Base-by-base conservation (phyloP, 495 filamentous ascomycete species). In the Tuber borchii region DNA sequence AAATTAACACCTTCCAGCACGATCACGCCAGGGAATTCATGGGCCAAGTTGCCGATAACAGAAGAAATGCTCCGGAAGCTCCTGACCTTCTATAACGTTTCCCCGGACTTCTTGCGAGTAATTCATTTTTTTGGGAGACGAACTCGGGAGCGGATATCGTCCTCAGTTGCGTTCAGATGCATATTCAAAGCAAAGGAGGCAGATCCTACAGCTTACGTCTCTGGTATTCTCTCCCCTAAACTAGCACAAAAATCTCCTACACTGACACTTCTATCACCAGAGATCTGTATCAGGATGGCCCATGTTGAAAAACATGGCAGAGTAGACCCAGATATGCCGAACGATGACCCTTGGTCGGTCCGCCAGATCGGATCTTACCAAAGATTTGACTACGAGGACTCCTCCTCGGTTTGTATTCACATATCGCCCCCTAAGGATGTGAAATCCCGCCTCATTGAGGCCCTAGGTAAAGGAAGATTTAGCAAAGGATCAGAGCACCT, bases 21-120 rank as follows among this genome's bases (percentile, higher is more conserved):
- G 37, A 65, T 76, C n/a, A 73, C 39, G 2, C 39, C 51, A 44
- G 4, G n/a, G 9, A 37, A 73, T n/a, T 76, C 74, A 20, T 76
- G 74, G 74, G 45, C 31, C 40, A 65, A 40, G 26, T 7, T 76
- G 20, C 39, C 17, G 19, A 73, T 76, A 42, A 76, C 70, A 2
- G 74, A 76, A n/a, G 40, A 72, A 19, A 76, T 76, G 74, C 48
- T 76, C n/a, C 74, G 70, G 16, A 76, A 76, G 70, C 46, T 76
- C 22, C 42, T 76, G 7, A 68, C 74, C 4, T 76, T 73, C 16
- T 71, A 73, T 48, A 51, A 69, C 19, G 74, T 73, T 19, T 76
- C 72, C 16, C 74, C 74, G 0, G 46, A 76, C 68, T 76, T 76
- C 46, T 17, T 76, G 10, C 34, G 37, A 19, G 37, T 76, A 46